phyloP scores from a whole-genome alignment of 2,329 filamentous ascomycete genomes.

The Lecanoromycetidae sp. region DNA sequence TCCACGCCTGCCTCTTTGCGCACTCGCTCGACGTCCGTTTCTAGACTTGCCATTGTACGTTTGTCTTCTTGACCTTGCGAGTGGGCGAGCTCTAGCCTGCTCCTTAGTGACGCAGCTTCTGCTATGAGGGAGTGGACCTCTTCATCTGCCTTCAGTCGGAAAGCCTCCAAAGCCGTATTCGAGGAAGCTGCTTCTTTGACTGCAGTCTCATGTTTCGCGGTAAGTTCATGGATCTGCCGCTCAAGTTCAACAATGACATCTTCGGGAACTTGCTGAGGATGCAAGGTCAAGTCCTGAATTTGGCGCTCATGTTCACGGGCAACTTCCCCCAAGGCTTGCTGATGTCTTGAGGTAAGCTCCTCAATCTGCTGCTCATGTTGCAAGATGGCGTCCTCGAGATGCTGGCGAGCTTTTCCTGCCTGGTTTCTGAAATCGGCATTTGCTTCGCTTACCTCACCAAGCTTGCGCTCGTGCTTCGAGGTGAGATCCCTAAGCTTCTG shows the following conservation, averaged over 20 bases:
- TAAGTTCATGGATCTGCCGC: slow-evolving; percentile 2
- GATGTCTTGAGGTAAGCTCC: background rate
- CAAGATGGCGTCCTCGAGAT: background rate
- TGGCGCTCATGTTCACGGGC: background rate
- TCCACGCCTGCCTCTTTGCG: background rate
- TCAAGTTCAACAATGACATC: background rate
- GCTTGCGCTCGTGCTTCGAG: no score
- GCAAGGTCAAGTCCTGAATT: background rate
- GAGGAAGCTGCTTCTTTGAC: background rate
- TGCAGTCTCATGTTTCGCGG: background rate
- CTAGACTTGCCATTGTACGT: background rate
- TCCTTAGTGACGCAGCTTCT: background rate
- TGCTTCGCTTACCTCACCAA: no score
- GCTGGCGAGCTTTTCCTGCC: no score
- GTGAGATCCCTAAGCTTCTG: no score
- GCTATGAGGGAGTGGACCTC: no score
- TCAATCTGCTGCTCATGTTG: background rate
- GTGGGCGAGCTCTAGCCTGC: slow-evolving; percentile 1
- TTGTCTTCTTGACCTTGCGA: background rate
- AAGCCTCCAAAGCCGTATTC: no score
- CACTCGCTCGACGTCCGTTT: background rate
- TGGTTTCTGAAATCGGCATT: no score
- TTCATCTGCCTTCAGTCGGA: no score
- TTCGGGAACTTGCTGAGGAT: slow-evolving; percentile 1
- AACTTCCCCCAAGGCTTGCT: slow-evolving; percentile 4